These are phyloP conservation scores for Oidium heveae DNA, from an alignment of 2,329 filamentous ascomycete species.

Conservation along the genomic window DNA sequence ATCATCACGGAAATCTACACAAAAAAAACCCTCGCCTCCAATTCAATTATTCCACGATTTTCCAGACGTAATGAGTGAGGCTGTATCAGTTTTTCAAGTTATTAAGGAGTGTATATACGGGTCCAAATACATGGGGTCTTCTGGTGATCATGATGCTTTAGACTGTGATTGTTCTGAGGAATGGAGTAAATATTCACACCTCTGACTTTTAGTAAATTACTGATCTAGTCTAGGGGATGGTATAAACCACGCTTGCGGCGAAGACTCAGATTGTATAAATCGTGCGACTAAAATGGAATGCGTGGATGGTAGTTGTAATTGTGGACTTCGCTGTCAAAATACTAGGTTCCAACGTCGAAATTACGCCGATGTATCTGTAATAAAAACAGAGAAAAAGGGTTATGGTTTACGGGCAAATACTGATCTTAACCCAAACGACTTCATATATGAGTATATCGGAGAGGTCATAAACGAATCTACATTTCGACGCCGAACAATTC, in stretches of 20 bases:
- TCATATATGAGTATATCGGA: slow-evolving; percentile 95
- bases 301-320: slow-evolving; percentile 56
- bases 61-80: slow-evolving; percentile 54
- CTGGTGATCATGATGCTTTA: slow-evolving; percentile 56
- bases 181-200: slow-evolving; percentile 46
- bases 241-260: slow-evolving; percentile 66
- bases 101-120: slow-evolving; percentile 76
- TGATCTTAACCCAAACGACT: slow-evolving; percentile 58
- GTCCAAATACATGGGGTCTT: slow-evolving; percentile 71
- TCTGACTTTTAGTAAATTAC: slow-evolving; percentile 6
- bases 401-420: slow-evolving; percentile 68
- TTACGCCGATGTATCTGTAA: slow-evolving; percentile 78
- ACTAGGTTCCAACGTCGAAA: slow-evolving; percentile 80
- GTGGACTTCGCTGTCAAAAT: slow-evolving; percentile 71
- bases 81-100: slow-evolving; percentile 50
- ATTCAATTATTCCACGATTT: slow-evolving; percentile 46
- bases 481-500: slow-evolving; percentile 71
- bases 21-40: slow-evolving; percentile 38
- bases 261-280: slow-evolving; percentile 97
- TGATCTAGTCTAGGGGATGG: slow-evolving; percentile 25
- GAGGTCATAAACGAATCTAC: slow-evolving; percentile 88
- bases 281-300: slow-evolving; percentile 97
- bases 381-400: slow-evolving; percentile 95
- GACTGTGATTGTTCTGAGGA: slow-evolving; percentile 91
- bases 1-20: slow-evolving; percentile 45